phyloP scores from a whole-genome alignment of 352 stramenopile genomes.

The Globisporangium radiosum region DNA sequence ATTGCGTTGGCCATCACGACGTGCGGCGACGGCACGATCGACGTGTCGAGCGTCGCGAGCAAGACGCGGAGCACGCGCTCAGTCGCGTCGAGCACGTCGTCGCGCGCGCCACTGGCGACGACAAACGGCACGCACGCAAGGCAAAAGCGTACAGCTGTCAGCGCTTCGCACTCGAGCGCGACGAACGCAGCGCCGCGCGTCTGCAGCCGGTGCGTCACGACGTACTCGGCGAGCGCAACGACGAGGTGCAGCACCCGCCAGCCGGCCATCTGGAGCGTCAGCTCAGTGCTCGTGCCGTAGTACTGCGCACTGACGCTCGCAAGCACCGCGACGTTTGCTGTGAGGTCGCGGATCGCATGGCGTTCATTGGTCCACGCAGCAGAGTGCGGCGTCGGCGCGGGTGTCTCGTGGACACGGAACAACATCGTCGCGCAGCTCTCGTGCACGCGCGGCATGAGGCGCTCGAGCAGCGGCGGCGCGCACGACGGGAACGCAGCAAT shows the following conservation, averaged over 20 bases:
- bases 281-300: slow-evolving; percentile 46
- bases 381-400: slow-evolving; percentile 27
- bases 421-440: slow-evolving; percentile 29
- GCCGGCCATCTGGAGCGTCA: slow-evolving; percentile 50
- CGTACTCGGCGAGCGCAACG: slow-evolving; percentile 52
- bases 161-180: slow-evolving; percentile 52
- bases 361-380: slow-evolving; percentile 46
- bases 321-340: slow-evolving; percentile 45
- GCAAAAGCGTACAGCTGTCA: slow-evolving; percentile 56
- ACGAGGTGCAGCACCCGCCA: slow-evolving; percentile 66
- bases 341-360: slow-evolving; percentile 51
- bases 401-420: slow-evolving; percentile 44
- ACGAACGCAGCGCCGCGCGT: slow-evolving; percentile 46
- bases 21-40: slow-evolving; percentile 52
- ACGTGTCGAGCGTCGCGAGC: slow-evolving; percentile 52
- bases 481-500: slow-evolving; percentile 59
- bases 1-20: slow-evolving; percentile 63
- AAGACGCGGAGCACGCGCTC: slow-evolving; percentile 49
- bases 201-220: slow-evolving; percentile 49
- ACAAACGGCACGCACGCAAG: slow-evolving; percentile 61
- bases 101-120: slow-evolving; percentile 35
- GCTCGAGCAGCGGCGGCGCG: slow-evolving; percentile 40
- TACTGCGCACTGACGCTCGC: slow-evolving; percentile 55
- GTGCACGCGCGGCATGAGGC: slow-evolving; percentile 43
- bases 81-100: slow-evolving; percentile 44